Conservation (phyloP, 2,329 filamentous ascomycete species). For the Phyllosticta capitalensis region DNA sequence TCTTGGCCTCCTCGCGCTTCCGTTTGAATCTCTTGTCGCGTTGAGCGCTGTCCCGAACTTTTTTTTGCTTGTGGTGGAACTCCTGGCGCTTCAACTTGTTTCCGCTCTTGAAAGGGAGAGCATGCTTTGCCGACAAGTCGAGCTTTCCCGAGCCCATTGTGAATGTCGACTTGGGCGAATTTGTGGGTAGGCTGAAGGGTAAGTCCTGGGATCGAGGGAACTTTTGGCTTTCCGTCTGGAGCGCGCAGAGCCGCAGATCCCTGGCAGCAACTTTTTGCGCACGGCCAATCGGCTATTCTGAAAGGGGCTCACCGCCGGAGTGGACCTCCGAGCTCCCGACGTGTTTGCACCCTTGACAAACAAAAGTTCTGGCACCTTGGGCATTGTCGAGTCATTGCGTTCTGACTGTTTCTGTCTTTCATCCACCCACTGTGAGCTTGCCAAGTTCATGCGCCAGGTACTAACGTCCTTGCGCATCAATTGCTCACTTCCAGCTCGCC, state of each 20-base stretch:
- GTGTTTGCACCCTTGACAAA: conserved; percentile 5
- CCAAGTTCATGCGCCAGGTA: conserved; percentile 31
- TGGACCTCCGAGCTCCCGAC: neutral
- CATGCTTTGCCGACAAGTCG: conserved; percentile 35
- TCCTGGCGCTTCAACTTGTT: conserved; percentile 76
- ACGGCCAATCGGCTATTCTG: conserved; percentile 2
- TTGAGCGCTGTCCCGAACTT: conserved; percentile 60
- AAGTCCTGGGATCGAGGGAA: too few species aligned
- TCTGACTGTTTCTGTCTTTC: neutral
- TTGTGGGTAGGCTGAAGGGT: neutral
- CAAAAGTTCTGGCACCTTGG: conserved; percentile 1
- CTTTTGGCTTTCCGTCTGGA: neutral
- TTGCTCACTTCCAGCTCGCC: conserved; percentile 13
- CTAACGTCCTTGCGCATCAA: conserved; percentile 29
- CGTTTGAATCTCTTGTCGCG: conserved; percentile 68
- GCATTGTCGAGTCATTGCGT: neutral
- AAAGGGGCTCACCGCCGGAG: conserved; percentile 4
- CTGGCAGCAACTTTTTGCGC: conserved; percentile 7
- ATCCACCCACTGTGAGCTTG: conserved; percentile 6
- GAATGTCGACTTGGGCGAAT: neutral
- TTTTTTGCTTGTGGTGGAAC: conserved; percentile 73
- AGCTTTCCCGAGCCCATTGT: conserved; percentile 43
- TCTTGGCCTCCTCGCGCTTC: conserved; percentile 75
- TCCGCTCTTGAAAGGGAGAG: conserved; percentile 46
- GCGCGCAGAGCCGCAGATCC: conserved; percentile 2